These are phyloP conservation scores for Plasmodium billcollinsi DNA, from an alignment of 169 alveolate genomes.

Conservation along the genomic window DNA sequence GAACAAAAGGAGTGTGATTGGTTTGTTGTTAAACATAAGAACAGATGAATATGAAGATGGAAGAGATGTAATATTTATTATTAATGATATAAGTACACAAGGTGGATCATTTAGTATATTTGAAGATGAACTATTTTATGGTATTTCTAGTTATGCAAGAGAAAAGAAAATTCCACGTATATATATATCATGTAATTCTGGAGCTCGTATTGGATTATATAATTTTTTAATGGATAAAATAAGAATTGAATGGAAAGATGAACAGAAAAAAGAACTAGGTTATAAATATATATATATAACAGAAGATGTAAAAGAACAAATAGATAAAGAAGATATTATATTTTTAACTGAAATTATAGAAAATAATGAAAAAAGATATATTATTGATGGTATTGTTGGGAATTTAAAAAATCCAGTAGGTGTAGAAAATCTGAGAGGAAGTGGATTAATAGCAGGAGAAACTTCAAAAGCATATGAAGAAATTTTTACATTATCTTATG, in stretches of 20 bases:
- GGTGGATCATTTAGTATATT: conserved; percentile 79
- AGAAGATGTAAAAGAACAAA: conserved; percentile 78
- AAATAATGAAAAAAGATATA: conserved; percentile 79
- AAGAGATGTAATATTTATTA: conserved; percentile 85
- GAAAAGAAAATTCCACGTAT: conserved; percentile 87
- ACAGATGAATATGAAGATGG: conserved; percentile 87
- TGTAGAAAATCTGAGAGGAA: conserved; percentile 89
- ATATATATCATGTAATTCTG: conserved; percentile 89
- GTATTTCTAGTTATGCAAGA: conserved; percentile 88
- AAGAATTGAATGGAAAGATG: conserved; percentile 84
- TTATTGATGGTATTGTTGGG: conserved; percentile 76
- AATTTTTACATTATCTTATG: conserved; percentile 89
- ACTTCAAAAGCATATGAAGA: conserved; percentile 91
- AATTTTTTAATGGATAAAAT: conserved; percentile 82
- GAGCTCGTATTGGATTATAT: conserved; percentile 90
- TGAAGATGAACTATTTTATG: conserved; percentile 83
- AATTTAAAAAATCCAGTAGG: conserved; percentile 85
- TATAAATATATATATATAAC: conserved; percentile 86
- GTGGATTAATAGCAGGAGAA: conserved; percentile 92
- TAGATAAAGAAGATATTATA: conserved; percentile 79
- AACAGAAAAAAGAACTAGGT: conserved; percentile 84
- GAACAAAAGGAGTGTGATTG: conserved; percentile 69
- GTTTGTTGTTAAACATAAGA: conserved; percentile 47
- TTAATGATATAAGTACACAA: conserved; percentile 86
- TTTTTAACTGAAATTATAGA: conserved; percentile 80